phyloP scores from a whole-genome alignment of 2,329 filamentous ascomycete species.

The Trichoderma harzianum region DNA sequence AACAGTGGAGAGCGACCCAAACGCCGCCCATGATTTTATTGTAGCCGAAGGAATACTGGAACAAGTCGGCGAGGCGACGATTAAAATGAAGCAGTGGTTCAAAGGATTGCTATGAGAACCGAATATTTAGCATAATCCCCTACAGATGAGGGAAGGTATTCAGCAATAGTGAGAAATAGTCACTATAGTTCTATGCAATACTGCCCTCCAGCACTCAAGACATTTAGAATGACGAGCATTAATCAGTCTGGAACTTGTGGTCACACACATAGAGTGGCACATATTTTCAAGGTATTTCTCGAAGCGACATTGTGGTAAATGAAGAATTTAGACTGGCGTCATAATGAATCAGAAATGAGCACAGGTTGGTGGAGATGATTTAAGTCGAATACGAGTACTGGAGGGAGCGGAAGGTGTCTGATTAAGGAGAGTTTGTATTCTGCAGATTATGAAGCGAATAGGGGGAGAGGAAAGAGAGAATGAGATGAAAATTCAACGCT shows the following conservation, averaged over 20 bases:
- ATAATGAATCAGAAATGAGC: neutral
- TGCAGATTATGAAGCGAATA: neutral
- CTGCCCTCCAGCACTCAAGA: neutral
- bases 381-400: neutral
- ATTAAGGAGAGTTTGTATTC: neutral
- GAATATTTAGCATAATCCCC: neutral
- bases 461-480: neutral
- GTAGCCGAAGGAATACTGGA: slow-evolving; percentile 24
- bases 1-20: slow-evolving; percentile 28
- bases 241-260: neutral
- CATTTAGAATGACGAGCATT: neutral
- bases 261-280: neutral
- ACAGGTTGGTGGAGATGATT: neutral
- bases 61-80: slow-evolving; percentile 28
- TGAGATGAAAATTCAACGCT: neutral
- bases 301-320: neutral
- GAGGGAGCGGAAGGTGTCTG: neutral
- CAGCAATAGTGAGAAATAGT: neutral
- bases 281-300: neutral
- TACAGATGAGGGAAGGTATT: neutral
- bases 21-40: slow-evolving; percentile 35
- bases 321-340: neutral
- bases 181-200: neutral
- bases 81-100: slow-evolving; percentile 33
- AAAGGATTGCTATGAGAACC: slow-evolving; percentile 12